Conservation (phyloP, 345 rosid genomes). For the Lumnitzera racemosa region DNA sequence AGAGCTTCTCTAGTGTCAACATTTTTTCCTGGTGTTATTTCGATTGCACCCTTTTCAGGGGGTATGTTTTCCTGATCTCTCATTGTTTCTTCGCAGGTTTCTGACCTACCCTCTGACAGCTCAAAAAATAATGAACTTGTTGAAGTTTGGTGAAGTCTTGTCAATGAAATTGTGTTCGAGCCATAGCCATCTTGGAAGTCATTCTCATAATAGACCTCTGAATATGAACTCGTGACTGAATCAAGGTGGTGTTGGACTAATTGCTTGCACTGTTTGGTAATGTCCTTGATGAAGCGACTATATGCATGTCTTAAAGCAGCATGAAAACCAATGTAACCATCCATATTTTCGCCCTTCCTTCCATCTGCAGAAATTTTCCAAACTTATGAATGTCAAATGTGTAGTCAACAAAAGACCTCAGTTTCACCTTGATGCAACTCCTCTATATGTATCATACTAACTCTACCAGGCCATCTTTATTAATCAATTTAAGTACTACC, state of each 20-base stretch:
- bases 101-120: slow-evolving; percentile 48
- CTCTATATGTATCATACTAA: too few species aligned
- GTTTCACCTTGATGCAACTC: too few species aligned
- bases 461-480: too few species aligned
- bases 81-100: slow-evolving; percentile 38
- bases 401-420: neutral
- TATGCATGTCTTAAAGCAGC: slow-evolving; percentile 80
- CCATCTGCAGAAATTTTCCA: slow-evolving; percentile 41
- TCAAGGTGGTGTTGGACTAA: slow-evolving; percentile 88
- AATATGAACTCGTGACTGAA: slow-evolving; percentile 93
- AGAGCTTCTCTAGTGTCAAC: slow-evolving; percentile 42
- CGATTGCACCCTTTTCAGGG: slow-evolving; percentile 56
- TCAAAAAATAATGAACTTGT: slow-evolving; percentile 60
- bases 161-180: slow-evolving; percentile 25
- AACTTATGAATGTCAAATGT: neutral
- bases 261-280: slow-evolving; percentile 84
- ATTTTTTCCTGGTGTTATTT: slow-evolving; percentile 81
- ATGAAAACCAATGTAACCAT: slow-evolving; percentile 82
- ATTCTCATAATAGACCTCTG: slow-evolving; percentile 81
- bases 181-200: slow-evolving; percentile 59
- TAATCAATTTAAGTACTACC: too few species aligned
- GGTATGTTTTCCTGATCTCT: slow-evolving; percentile 74
- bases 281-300: slow-evolving; percentile 60
- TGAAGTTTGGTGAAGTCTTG: slow-evolving; percentile 43
- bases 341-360: slow-evolving; percentile 60